These are phyloP conservation scores for Boletus pseudo-olivaceus DNA, from an alignment of 768 basidiomycete genomes.

Conservation along the genomic window DNA sequence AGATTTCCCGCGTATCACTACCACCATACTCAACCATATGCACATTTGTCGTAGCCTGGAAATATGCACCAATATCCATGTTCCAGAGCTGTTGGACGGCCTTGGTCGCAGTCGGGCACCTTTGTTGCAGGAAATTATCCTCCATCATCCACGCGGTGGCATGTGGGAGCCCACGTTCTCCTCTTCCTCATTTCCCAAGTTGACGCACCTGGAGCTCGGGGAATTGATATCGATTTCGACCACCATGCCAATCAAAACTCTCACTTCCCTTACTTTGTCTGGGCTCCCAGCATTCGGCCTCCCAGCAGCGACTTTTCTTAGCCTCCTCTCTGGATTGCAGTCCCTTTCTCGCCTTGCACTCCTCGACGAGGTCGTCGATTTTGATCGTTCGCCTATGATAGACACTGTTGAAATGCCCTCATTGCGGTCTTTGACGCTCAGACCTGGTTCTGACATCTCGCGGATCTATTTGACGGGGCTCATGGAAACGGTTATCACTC, in stretches of 20 bases:
- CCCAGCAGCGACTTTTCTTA: slow-evolving; percentile 18
- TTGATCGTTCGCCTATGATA: slow-evolving; percentile 12
- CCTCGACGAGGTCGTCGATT: slow-evolving; percentile 28
- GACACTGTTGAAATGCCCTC: slow-evolving; percentile 16
- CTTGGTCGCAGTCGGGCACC: slow-evolving; percentile 22
- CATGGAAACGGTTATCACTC: slow-evolving; percentile 22
- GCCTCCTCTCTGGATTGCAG: slow-evolving; percentile 20
- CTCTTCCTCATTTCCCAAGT: slow-evolving; percentile 19
- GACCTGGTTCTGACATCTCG: slow-evolving; percentile 28
- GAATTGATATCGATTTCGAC: slow-evolving; percentile 16
- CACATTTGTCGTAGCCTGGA: slow-evolving; percentile 26
- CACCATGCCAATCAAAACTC: slow-evolving; percentile 13
- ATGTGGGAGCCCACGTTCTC: slow-evolving; percentile 10
- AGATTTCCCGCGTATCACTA: slow-evolving; percentile 22
- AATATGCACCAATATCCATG: slow-evolving; percentile 21
- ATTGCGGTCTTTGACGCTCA: slow-evolving; percentile 19
- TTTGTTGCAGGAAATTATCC: slow-evolving; percentile 23
- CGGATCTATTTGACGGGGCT: slow-evolving; percentile 26
- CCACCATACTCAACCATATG: slow-evolving; percentile 27
- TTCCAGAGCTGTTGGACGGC: slow-evolving; percentile 24
- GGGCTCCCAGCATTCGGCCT: slow-evolving; percentile 23
- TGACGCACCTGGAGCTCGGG: slow-evolving; percentile 23
- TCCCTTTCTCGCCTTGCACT: slow-evolving; percentile 24
- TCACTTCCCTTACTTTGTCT: slow-evolving; percentile 24
- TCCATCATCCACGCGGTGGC: slow-evolving; percentile 20